Evolutionary conservation across 768 basidiomycete genomes (phyloP), one percentile per base, ranked within the genome.

Genomic region (Boletus patriciae): DNA sequence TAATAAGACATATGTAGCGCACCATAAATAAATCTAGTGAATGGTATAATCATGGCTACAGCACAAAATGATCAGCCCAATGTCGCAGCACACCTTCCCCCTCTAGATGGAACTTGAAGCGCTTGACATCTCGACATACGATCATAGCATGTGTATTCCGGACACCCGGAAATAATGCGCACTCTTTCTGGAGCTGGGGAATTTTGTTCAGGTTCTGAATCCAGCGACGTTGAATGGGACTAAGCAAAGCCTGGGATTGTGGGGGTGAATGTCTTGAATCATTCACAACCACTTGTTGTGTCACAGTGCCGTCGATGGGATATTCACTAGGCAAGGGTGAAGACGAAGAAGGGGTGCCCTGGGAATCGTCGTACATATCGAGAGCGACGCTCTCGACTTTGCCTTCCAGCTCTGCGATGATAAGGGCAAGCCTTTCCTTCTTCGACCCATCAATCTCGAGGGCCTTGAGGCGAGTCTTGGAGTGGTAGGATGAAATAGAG

Each of bases 81-180:
- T 91, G 87, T 57, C 80, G 77, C 34, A 93, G 48, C 4, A 92
- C 79, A 36, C 83, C 82, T 66, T 85, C 83, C 18, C 91, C 91
- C 38, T 72, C 66, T 37, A 77, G 71, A 62, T 91, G 87, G 13
- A 70, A 59, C 60, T 80, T 74, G 66, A 88, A 88, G 34, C 77
- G 73, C 65, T 84, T 77, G 52, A 83, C 69, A 59, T 92, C 89
- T 43, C 91, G 76, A 67, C 81, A 84, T 11, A 93, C 75, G 59
- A 94, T 87, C 54, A 82, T 75, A 6, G 80, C 88, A 71, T 94
- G 91, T 27, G 88, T 74, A 63, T 92, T 92, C 38, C 72, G 66
- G 23, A 85, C 77, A 2, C 73, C 72, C 19, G 77, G 72, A 61
- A 92, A 85, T 66, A 83, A 90, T 19, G 81, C 87, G 19, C 81